Percentiles rank a stretch among this genome's conserved stretches.
phyloP scores from a whole-genome alignment of 352 stramenopile species.

The Pythium periplocum region DNA sequence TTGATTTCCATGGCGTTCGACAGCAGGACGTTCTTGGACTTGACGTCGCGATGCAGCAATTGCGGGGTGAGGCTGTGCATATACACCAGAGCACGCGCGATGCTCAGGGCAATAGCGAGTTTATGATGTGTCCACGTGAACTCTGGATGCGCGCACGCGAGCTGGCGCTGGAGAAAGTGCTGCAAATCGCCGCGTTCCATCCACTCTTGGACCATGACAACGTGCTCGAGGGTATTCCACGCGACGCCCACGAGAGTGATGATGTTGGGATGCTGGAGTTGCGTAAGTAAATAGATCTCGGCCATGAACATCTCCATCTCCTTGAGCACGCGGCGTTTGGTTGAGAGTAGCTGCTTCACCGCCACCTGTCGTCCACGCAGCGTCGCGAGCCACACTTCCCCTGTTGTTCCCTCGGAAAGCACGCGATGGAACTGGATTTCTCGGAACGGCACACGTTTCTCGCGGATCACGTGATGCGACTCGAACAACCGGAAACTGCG shows the following conservation, averaged over 20 bases:
- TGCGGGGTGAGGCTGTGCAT: slow-evolving; percentile 72
- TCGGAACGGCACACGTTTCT: slow-evolving; percentile 36
- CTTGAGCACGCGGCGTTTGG: slow-evolving; percentile 44
- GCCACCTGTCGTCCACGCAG: slow-evolving; percentile 42
- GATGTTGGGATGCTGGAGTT: slow-evolving; percentile 66
- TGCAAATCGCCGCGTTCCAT: slow-evolving; percentile 67
- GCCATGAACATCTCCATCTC: slow-evolving; percentile 77
- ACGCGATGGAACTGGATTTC: slow-evolving; percentile 51
- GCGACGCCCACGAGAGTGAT: slow-evolving; percentile 53
- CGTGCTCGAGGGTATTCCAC: slow-evolving; percentile 67
- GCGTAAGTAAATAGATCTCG: slow-evolving; percentile 68
- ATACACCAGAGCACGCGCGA: slow-evolving; percentile 70
- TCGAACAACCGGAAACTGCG: slow-evolving; percentile 62
- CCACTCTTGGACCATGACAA: slow-evolving; percentile 71
- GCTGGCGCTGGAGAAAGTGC: slow-evolving; percentile 30
- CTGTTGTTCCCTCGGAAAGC: slow-evolving; percentile 46
- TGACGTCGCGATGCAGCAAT: slow-evolving; percentile 83
- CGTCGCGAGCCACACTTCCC: slow-evolving; percentile 71
- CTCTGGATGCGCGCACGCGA: slow-evolving; percentile 1
- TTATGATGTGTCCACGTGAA: slow-evolving; percentile 55
- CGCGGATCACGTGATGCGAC: slow-evolving; percentile 50
- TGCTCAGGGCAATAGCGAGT: slow-evolving; percentile 42
- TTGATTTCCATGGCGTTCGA: slow-evolving; percentile 43
- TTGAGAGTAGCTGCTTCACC: slow-evolving; percentile 58
- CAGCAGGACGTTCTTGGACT: slow-evolving; percentile 86